A percentile compares a stretch with the other conserved stretches of the same genome.
Evolutionary conservation across 2,329 filamentous ascomycete species (phyloP).

Genomic region (Stachybotrys echinatus): DNA sequence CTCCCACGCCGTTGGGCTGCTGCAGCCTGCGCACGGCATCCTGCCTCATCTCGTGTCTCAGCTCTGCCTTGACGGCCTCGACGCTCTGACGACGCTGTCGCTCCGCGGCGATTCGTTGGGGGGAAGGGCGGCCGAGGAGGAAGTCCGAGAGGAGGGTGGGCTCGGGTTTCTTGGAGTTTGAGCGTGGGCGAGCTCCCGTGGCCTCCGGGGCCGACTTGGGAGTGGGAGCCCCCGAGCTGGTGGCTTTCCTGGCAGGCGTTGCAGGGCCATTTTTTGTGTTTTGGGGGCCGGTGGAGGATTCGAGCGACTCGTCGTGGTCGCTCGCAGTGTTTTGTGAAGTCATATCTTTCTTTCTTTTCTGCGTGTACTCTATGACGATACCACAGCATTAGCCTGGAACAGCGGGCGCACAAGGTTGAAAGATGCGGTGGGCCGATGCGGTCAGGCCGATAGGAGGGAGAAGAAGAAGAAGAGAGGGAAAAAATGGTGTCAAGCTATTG

Average conservation of each 20-base stretch:
- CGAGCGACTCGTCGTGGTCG: slow-evolving; percentile 17
- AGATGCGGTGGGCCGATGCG: no score
- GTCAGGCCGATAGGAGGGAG: no score
- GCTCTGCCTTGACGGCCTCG: slow-evolving; percentile 51
- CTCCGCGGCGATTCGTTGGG: slow-evolving; percentile 48
- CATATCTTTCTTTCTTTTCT: slow-evolving; percentile 11
- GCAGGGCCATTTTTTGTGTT: slow-evolving; percentile 10
- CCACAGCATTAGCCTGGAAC: not conserved
- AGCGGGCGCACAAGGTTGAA: not conserved
- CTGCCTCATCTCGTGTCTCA: slow-evolving; percentile 50
- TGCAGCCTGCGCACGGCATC: slow-evolving; percentile 53
- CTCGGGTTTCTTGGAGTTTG: slow-evolving; percentile 32
- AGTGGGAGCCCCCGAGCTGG: slow-evolving; percentile 14
- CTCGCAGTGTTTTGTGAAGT: slow-evolving; percentile 17
- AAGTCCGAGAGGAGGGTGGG: slow-evolving; percentile 51
- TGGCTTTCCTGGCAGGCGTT: slow-evolving; percentile 7
- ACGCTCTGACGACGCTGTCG: slow-evolving; percentile 51
- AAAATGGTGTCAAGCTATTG: no score
- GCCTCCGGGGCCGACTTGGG: slow-evolving; percentile 39
- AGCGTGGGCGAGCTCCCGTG: slow-evolving; percentile 22
- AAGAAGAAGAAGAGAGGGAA: no score
- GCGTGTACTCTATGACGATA: not conserved
- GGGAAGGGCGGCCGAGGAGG: slow-evolving; percentile 50
- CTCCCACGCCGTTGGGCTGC: slow-evolving; percentile 63
- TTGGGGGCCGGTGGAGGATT: slow-evolving; percentile 9